phyloP scores from a whole-genome alignment of 1,139 yeast species.

The Saccharomyces hybrid region DNA sequence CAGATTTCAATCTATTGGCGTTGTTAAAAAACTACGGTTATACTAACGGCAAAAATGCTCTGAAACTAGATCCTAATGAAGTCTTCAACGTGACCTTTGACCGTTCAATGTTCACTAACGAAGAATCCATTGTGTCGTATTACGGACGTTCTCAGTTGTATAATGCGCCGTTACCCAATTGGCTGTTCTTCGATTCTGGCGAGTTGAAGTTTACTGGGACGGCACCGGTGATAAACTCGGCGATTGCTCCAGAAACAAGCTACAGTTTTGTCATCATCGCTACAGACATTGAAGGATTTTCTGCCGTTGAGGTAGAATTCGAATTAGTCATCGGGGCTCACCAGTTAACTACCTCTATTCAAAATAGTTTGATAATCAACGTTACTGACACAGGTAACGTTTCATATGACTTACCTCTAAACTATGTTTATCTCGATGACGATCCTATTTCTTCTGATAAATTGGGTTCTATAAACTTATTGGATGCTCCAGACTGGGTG shows the following conservation, averaged over 20 bases:
- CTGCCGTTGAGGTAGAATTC: slow-evolving; percentile 67
- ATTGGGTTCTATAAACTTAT: slow-evolving; percentile 45
- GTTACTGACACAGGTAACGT: slow-evolving; percentile 57
- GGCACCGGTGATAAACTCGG: slow-evolving; percentile 78
- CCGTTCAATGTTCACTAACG: slow-evolving; percentile 42
- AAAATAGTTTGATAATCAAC: slow-evolving; percentile 45
- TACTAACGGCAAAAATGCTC: slow-evolving; percentile 66
- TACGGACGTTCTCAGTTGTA: slow-evolving; percentile 66
- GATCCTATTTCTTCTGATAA: slow-evolving; percentile 39
- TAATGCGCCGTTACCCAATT: slow-evolving; percentile 82
- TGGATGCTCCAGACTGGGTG: slow-evolving; percentile 56
- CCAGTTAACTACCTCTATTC: slow-evolving; percentile 52
- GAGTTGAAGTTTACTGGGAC: slow-evolving; percentile 69
- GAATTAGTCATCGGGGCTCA: slow-evolving; percentile 81
- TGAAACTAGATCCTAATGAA: slow-evolving; percentile 66
- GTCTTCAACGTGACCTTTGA: slow-evolving; percentile 57
- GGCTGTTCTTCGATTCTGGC: slow-evolving; percentile 65
- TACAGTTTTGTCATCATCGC: slow-evolving; percentile 74
- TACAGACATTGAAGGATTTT: slow-evolving; percentile 65
- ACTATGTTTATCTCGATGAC: slow-evolving; percentile 55
- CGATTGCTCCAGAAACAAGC: slow-evolving; percentile 75
- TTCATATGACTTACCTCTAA: slow-evolving; percentile 51
- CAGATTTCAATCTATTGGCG: slow-evolving; percentile 37
- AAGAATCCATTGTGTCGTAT: slow-evolving; percentile 49
- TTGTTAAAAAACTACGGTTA: slow-evolving; percentile 51